These are phyloP conservation scores for Cyclospora cayetanensis DNA, from an alignment of 169 alveolate genomes.

Conservation along the genomic window DNA sequence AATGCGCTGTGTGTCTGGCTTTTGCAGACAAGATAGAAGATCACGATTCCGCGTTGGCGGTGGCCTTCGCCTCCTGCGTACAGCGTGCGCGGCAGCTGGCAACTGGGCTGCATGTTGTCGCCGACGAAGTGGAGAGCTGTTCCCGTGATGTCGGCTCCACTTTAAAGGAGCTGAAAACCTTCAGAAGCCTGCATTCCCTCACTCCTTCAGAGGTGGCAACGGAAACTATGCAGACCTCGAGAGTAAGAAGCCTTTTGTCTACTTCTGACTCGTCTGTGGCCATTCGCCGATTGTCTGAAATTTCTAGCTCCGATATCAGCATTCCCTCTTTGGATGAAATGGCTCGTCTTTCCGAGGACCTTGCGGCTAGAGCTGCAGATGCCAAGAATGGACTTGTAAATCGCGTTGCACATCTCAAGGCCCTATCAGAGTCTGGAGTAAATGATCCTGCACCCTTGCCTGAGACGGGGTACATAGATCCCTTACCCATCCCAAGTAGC, in stretches of 20 bases:
- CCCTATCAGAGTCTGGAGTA: background rate
- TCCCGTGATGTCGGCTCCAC: background rate
- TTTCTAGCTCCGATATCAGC: background rate
- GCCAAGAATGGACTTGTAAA: background rate
- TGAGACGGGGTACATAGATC: background rate
- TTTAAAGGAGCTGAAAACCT: background rate
- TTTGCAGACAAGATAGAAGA: too few species aligned
- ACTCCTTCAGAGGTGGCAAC: too few species aligned
- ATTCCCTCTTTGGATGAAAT: background rate
- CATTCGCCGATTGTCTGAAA: background rate
- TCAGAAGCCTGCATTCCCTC: background rate
- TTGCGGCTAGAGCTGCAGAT: background rate
- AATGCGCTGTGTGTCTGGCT: too few species aligned
- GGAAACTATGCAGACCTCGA: too few species aligned
- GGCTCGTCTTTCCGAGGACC: background rate
- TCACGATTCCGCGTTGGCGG: background rate
- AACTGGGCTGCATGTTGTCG: background rate
- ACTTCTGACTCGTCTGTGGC: background rate
- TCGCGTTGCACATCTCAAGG: background rate
- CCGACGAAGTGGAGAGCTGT: constrained; percentile 15
- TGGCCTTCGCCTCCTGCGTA: background rate
- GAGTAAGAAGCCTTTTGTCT: too few species aligned
- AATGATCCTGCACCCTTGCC: background rate
- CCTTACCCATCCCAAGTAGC: background rate
- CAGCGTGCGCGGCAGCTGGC: constrained; percentile 9